These are phyloP conservation scores for Wickerhamiella allomyrinae DNA, from an alignment of 805 yeast genomes.

Conservation along the genomic window DNA sequence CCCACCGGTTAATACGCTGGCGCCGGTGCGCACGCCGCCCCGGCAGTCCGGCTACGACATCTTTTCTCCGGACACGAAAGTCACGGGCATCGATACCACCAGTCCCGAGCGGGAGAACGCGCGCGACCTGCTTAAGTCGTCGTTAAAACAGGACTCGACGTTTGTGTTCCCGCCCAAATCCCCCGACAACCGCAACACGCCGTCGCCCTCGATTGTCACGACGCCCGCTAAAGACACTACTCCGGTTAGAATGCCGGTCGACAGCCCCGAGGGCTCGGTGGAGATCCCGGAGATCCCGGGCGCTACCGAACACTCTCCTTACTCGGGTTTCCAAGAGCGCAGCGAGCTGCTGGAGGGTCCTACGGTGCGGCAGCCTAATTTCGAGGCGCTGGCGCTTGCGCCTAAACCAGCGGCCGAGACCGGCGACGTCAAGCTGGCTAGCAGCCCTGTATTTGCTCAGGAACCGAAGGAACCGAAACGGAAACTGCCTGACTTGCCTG, in stretches of 20 bases:
- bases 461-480: no score
- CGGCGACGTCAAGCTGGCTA: no score
- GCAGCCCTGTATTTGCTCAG: no score
- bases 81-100: not conserved
- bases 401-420: no score
- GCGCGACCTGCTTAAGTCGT: not conserved
- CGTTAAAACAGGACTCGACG: not conserved
- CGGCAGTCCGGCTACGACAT: not conserved
- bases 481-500: no score
- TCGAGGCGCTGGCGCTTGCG: no score
- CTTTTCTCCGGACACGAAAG: not conserved
- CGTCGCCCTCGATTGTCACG: not conserved
- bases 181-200: no score
- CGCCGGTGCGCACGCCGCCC: not conserved
- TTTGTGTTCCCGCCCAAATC: not conserved
- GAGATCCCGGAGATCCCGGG: not conserved
- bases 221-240: not conserved
- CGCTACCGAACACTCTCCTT: not conserved
- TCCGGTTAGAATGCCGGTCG: not conserved
- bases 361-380: no score
- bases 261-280: not conserved
- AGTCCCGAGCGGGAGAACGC: slow-evolving; percentile 1
- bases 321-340: no score
- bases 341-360: no score
- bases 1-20: not conserved